Percentiles rank a stretch among this genome's conserved stretches.
These are phyloP conservation scores for Termitomyces sp. DNA, from an alignment of 768 basidiomycete genomes.

Conservation along the genomic window DNA sequence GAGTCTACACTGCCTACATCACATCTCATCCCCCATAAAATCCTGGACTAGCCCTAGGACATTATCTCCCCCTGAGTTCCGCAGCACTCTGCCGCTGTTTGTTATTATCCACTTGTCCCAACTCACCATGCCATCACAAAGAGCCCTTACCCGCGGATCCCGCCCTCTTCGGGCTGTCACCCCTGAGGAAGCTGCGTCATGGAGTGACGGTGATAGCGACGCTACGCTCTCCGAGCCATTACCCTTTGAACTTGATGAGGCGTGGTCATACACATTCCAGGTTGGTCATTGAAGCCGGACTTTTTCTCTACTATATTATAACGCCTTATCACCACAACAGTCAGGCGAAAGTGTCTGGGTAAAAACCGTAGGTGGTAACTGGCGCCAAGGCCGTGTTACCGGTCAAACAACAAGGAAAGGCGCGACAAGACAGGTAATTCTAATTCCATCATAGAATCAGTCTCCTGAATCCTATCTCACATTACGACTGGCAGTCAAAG, in stretches of 20 bases:
- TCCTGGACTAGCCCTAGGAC: neutral
- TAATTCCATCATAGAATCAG: neutral
- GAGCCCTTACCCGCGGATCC: slow-evolving; percentile 5
- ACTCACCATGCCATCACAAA: slow-evolving; percentile 11
- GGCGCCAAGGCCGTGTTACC: slow-evolving; percentile 44
- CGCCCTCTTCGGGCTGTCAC: slow-evolving; percentile 22
- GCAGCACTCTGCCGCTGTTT: neutral
- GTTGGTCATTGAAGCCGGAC: slow-evolving; percentile 22
- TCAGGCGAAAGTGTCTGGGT: slow-evolving; percentile 47
- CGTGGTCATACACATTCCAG: slow-evolving; percentile 47
- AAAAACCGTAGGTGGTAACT: slow-evolving; percentile 40
- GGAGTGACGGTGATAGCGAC: slow-evolving; percentile 30
- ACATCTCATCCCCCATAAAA: slow-evolving; percentile 1
- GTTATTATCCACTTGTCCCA: neutral
- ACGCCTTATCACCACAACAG: neutral
- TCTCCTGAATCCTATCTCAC: neutral
- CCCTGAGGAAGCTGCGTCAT: slow-evolving; percentile 28
- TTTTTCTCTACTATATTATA: neutral
- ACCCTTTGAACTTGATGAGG: slow-evolving; percentile 41
- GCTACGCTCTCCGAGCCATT: slow-evolving; percentile 21
- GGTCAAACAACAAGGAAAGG: slow-evolving; percentile 39
- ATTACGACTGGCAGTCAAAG: slow-evolving; percentile 23
- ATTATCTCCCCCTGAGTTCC: slow-evolving; percentile 1
- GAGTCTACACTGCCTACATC: neutral
- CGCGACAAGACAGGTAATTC: slow-evolving; percentile 40